Conservation (phyloP, 768 basidiomycete species). For the Udeniomyces megalosporus region DNA sequence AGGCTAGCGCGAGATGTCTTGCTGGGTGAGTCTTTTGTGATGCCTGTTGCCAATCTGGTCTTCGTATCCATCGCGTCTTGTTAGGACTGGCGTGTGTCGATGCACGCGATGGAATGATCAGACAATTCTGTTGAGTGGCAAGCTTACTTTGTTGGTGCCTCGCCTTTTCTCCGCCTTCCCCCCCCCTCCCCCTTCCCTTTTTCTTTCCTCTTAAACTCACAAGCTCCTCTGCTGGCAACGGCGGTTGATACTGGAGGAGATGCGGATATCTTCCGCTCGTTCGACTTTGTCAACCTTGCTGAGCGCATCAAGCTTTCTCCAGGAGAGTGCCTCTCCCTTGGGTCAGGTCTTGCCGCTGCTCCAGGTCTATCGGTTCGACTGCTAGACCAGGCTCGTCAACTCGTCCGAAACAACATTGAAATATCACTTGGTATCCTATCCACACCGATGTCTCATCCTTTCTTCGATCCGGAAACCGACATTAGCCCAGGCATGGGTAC, state of each 20-base stretch:
- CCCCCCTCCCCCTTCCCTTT: neutral
- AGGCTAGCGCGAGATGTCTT: constrained; percentile 26
- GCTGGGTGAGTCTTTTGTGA: constrained; percentile 24
- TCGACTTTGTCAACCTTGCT: constrained; percentile 7
- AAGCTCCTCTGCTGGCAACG: constrained; percentile 11
- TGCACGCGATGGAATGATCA: too few species aligned
- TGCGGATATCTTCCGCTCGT: constrained; percentile 9
- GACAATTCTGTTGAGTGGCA: too few species aligned
- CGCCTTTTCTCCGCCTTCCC: too few species aligned
- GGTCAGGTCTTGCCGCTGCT: constrained; percentile 6
- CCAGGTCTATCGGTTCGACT: neutral
- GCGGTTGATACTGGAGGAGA: constrained; percentile 9
- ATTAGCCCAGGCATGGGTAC: constrained; percentile 17
- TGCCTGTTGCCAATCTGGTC: constrained; percentile 21
- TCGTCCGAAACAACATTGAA: constrained; percentile 15
- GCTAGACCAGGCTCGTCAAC: constrained; percentile 16
- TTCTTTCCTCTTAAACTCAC: neutral
- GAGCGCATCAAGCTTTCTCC: constrained; percentile 1
- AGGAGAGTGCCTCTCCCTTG: constrained; percentile 13
- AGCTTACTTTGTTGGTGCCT: too few species aligned
- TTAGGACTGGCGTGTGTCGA: constrained; percentile 23
- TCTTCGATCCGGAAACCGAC: constrained; percentile 16
- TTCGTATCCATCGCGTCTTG: constrained; percentile 24
- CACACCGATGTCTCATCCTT: neutral
- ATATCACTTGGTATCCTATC: constrained; percentile 13